Percentiles rank a stretch among this genome's conserved stretches.
phyloP scores from a whole-genome alignment of 176 grass and related monocot genomes.

The Lolium perenne region DNA sequence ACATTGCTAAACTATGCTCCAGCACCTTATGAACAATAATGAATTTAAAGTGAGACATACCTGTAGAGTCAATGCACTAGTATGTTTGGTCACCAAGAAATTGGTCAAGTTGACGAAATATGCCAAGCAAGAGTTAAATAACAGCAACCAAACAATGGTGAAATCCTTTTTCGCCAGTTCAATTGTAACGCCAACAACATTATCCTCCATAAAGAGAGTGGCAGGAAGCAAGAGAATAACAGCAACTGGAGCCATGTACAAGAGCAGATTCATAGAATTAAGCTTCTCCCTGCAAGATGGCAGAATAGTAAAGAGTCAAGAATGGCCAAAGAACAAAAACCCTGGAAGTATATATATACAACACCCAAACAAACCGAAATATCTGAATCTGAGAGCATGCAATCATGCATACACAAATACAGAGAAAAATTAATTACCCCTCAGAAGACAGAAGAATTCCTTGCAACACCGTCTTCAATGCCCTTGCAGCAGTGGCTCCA shows the following conservation, averaged over 20 bases:
- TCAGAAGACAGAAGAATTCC: slow-evolving; percentile 85
- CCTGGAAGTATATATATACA: slow-evolving; percentile 7
- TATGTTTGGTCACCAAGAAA: slow-evolving; percentile 94
- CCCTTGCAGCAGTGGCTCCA: slow-evolving; percentile 77
- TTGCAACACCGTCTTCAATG: slow-evolving; percentile 82
- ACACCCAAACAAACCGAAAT: neutral
- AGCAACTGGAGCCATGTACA: slow-evolving; percentile 94
- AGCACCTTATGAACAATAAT: neutral
- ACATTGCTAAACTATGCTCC: slow-evolving; percentile 1
- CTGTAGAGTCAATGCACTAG: slow-evolving; percentile 85
- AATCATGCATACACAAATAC: neutral
- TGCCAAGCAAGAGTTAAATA: slow-evolving; percentile 77
- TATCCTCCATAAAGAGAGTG: slow-evolving; percentile 81
- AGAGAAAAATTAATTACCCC: slow-evolving; percentile 52
- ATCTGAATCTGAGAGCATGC: slow-evolving; percentile 1
- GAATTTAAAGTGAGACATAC: slow-evolving; percentile 43
- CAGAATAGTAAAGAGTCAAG: slow-evolving; percentile 31
- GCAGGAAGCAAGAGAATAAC: slow-evolving; percentile 78
- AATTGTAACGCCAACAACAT: slow-evolving; percentile 73
- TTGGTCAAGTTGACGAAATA: slow-evolving; percentile 92
- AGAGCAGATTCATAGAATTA: slow-evolving; percentile 91
- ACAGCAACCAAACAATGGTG: slow-evolving; percentile 73
- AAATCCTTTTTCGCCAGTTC: slow-evolving; percentile 65
- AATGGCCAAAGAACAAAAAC: neutral
- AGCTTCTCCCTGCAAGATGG: slow-evolving; percentile 70